Evolutionary conservation across 2,329 filamentous ascomycete genomes (phyloP).

Genomic region (Colletotrichum simmondsii): DNA sequence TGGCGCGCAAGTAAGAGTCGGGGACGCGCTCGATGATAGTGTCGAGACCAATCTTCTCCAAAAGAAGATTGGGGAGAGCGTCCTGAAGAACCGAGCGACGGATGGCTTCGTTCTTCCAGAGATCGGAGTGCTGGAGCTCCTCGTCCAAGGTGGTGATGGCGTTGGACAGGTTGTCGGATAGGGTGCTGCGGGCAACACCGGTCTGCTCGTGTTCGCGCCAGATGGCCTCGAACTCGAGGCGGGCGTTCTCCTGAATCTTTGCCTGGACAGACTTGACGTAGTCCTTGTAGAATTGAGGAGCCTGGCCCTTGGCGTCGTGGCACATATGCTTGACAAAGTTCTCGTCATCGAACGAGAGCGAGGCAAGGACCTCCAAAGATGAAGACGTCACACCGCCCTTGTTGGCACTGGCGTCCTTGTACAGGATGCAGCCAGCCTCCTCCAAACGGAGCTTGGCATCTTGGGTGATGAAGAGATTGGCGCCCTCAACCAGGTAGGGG

Average conservation of each 20-base stretch:
- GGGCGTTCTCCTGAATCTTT: conserved; percentile 90
- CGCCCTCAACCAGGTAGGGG: conserved; percentile 96
- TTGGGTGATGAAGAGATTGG: conserved; percentile 98
- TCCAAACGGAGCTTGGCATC: conserved; percentile 96
- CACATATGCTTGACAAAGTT: conserved; percentile 96
- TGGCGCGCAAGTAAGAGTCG: conserved; percentile 90
- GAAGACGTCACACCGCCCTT: conserved; percentile 99
- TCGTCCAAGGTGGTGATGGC: conserved; percentile 98
- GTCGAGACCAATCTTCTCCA: conserved; percentile 91
- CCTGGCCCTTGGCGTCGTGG: conserved; percentile 75
- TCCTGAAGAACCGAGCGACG: conserved; percentile 83
- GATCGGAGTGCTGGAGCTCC: conserved; percentile 90
- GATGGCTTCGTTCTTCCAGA: conserved; percentile 87
- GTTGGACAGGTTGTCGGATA: conserved; percentile 89
- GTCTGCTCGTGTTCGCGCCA: conserved; percentile 93
- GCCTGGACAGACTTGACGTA: conserved; percentile 94
- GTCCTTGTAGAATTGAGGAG: conserved; percentile 89
- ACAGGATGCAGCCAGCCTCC: conserved; percentile 92
- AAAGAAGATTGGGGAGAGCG: conserved; percentile 84
- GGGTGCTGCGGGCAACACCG: conserved; percentile 81
- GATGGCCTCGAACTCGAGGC: conserved; percentile 96
- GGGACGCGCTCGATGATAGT: conserved; percentile 89
- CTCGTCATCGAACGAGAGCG: conserved; percentile 91
- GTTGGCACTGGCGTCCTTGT: conserved; percentile 98
- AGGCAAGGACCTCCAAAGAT: conserved; percentile 94